Conservation (phyloP, 208 protist species). For the Trypanosoma lewisi region DNA sequence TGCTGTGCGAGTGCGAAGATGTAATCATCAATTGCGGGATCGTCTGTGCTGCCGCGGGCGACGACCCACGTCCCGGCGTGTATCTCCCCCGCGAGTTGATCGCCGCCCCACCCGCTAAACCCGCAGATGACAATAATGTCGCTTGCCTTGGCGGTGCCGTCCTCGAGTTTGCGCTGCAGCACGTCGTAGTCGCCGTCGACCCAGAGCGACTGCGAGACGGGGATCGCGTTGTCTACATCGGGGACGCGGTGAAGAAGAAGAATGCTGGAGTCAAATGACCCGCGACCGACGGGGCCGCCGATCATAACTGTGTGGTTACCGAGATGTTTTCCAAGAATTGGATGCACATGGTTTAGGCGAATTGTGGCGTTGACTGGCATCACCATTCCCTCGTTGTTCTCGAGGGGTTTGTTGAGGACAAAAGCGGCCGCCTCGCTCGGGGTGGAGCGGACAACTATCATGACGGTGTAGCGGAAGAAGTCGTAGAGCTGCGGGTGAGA, state of each 20-base stretch:
- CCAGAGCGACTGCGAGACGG: constrained; percentile 55
- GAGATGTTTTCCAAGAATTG: constrained; percentile 61
- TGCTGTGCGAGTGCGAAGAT: constrained; percentile 48
- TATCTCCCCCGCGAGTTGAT: constrained; percentile 78
- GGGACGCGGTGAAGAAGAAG: constrained; percentile 73
- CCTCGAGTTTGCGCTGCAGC: constrained; percentile 57
- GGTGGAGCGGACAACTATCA: constrained; percentile 66
- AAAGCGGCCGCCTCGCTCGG: constrained; percentile 64
- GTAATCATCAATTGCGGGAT: constrained; percentile 43
- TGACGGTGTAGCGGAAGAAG: constrained; percentile 65
- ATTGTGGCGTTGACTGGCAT: constrained; percentile 51
- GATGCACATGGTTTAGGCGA: constrained; percentile 48
- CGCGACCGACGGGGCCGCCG: constrained; percentile 69
- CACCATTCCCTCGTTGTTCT: constrained; percentile 42
- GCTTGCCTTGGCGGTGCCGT: constrained; percentile 38
- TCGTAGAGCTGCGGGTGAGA: constrained; percentile 66
- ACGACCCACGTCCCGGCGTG: constrained; percentile 70
- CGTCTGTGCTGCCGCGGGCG: constrained; percentile 23
- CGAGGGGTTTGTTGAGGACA: constrained; percentile 70
- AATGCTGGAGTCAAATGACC: constrained; percentile 62
- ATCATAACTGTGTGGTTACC: constrained; percentile 69
- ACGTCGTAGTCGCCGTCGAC: constrained; percentile 71
- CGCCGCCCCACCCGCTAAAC: constrained; percentile 70
- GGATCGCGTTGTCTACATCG: constrained; percentile 56
- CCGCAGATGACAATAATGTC: constrained; percentile 79